phyloP scores from a whole-genome alignment of 345 rosid species.

The Physaria fendleri region DNA sequence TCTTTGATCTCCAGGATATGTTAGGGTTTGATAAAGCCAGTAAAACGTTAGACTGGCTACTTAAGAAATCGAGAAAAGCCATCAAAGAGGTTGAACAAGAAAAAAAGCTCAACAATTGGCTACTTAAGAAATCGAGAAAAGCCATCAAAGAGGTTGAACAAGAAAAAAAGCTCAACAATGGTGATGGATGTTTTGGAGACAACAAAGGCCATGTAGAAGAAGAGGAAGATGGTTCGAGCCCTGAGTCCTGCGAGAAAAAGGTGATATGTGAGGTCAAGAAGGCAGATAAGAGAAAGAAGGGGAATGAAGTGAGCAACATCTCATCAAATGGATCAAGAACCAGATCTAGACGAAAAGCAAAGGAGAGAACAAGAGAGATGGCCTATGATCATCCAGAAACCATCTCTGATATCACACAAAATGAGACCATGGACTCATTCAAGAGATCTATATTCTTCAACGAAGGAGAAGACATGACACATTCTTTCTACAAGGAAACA shows the following conservation, averaged over 20 bases:
- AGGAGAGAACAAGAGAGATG: conserved; percentile 42
- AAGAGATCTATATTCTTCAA: conserved; percentile 22
- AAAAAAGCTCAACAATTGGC: conserved; percentile 40
- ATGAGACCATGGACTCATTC: conserved; percentile 26
- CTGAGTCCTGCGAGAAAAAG: conserved; percentile 10
- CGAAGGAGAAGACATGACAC: conserved; percentile 17
- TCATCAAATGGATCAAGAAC: conserved; percentile 38
- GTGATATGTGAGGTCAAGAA: conserved; percentile 18
- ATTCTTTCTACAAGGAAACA: conserved; percentile 18
- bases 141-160: conserved; percentile 44
- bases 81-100: conserved; percentile 37
- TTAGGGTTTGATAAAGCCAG: conserved; percentile 82
- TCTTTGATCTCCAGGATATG: conserved; percentile 84
- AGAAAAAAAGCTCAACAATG: conserved; percentile 16
- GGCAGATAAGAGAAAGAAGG: conserved; percentile 19
- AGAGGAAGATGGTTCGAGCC: conserved; percentile 11
- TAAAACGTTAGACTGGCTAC: conserved; percentile 80
- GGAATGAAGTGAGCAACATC: conserved; percentile 13
- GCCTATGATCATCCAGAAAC: conserved; percentile 22
- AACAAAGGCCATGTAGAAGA: not conserved
- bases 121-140: conserved; percentile 48
- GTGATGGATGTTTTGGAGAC: not conserved
- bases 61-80: conserved; percentile 49
- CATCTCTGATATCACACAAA: conserved; percentile 24
- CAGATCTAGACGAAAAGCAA: conserved; percentile 59